Evolutionary conservation across 1,139 yeast species (phyloP).

Genomic region (Geotrichum europaeum): DNA sequence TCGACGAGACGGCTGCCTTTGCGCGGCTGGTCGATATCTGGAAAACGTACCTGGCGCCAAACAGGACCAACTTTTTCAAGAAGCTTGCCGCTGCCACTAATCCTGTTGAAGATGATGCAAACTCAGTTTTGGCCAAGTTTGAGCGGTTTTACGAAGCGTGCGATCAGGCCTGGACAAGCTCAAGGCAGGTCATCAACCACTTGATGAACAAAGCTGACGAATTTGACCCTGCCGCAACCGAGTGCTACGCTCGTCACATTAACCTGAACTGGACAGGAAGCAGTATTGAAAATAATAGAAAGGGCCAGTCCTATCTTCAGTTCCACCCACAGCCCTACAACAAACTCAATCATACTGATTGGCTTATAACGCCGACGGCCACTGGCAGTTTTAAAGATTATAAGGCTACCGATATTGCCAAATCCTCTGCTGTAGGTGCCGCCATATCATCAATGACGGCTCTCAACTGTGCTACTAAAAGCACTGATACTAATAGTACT

Average conservation of each 20-base stretch:
- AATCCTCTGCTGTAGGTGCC: background rate
- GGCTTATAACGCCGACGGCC: background rate
- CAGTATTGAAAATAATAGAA: background rate
- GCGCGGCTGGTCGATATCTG: constrained; percentile 2
- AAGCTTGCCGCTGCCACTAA: background rate
- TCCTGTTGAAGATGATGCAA: background rate
- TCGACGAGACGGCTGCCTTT: constrained; percentile 5
- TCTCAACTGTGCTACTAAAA: no score
- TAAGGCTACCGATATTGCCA: background rate
- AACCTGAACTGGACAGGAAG: background rate
- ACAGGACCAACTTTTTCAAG: background rate
- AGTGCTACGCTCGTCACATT: background rate
- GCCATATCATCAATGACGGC: background rate
- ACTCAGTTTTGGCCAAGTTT: background rate
- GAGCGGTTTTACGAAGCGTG: background rate
- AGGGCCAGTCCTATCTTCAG: background rate
- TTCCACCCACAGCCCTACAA: background rate
- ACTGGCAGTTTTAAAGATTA: background rate
- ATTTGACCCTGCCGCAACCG: background rate
- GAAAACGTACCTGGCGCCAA: background rate
- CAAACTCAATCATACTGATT: background rate
- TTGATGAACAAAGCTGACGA: background rate
- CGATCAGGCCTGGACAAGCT: background rate
- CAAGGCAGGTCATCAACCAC: background rate
- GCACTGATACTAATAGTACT: no score